A percentile compares a stretch with the other conserved stretches of the same genome.
Conservation (phyloP, 768 basidiomycete genomes). For the Boletus rubropictus region DNA sequence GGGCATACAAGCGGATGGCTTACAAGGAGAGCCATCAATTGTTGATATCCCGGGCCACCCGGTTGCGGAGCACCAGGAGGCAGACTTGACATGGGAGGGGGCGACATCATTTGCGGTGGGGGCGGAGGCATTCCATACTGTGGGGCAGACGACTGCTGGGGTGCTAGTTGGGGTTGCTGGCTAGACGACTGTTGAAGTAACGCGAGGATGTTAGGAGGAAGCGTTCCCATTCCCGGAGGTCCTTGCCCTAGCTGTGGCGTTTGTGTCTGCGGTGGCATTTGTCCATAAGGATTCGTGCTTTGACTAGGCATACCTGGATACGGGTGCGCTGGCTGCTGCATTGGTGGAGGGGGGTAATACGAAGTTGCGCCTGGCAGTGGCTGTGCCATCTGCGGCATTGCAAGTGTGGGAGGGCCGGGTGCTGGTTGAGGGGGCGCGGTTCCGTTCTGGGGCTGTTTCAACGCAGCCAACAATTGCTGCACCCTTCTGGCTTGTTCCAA, state of each 20-base stretch:
- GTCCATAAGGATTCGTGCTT: slow-evolving; percentile 24
- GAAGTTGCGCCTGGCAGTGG: slow-evolving; percentile 26
- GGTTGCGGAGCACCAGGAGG: slow-evolving; percentile 39
- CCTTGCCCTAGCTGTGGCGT: slow-evolving; percentile 32
- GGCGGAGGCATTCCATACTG: slow-evolving; percentile 37
- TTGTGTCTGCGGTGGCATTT: slow-evolving; percentile 26
- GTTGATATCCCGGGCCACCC: slow-evolving; percentile 47
- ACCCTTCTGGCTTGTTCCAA: slow-evolving; percentile 85
- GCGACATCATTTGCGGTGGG: slow-evolving; percentile 41
- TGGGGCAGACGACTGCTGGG: slow-evolving; percentile 26
- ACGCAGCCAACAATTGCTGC: slow-evolving; percentile 75
- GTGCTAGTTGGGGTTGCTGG: slow-evolving; percentile 30
- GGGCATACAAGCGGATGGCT: slow-evolving; percentile 18
- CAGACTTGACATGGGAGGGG: slow-evolving; percentile 37
- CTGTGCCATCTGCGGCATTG: slow-evolving; percentile 34
- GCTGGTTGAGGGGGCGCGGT: slow-evolving; percentile 21
- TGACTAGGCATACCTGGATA: slow-evolving; percentile 21
- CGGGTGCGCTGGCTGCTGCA: slow-evolving; percentile 23
- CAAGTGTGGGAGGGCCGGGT: slow-evolving; percentile 30
- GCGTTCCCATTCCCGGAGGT: slow-evolving; percentile 31
- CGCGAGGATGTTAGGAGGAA: slow-evolving; percentile 69
- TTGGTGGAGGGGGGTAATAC: slow-evolving; percentile 42
- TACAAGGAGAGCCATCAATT: slow-evolving; percentile 67
- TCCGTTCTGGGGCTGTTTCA: slow-evolving; percentile 61
- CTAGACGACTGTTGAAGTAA: slow-evolving; percentile 51